phyloP scores from a whole-genome alignment of 495 filamentous ascomycete species.

The Lasiosphaeriaceae sp. region DNA sequence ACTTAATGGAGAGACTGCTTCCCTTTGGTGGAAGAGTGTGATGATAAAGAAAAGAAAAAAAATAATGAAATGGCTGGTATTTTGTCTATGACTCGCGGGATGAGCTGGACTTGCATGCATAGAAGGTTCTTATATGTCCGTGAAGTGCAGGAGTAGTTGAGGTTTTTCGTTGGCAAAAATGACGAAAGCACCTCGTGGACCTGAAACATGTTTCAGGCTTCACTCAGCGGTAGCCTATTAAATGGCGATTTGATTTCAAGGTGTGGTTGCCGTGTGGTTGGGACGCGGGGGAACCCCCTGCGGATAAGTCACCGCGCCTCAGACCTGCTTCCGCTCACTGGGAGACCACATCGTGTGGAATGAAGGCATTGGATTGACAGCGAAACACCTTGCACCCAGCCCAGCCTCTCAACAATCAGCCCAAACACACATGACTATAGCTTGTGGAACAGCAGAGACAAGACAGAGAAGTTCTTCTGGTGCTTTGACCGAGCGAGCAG shows the following conservation, averaged over 20 bases:
- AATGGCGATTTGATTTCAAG: background rate
- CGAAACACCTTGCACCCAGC: too few relatives aligned
- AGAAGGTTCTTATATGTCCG: too few relatives aligned
- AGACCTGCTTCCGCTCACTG: background rate
- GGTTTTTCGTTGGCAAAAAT: background rate
- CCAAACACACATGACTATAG: too few relatives aligned
- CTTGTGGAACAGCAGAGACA: too few relatives aligned
- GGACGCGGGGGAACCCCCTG: background rate
- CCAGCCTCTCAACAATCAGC: too few relatives aligned
- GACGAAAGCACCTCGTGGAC: background rate
- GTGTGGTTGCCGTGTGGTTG: background rate
- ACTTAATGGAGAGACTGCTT: background rate
- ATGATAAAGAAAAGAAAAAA: too few relatives aligned
- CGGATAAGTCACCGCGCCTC: background rate
- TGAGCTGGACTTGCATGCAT: background rate
- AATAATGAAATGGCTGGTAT: background rate
- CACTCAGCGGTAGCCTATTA: background rate
- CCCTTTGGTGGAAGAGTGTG: too few relatives aligned
- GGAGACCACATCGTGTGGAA: too few relatives aligned
- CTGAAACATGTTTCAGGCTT: slow-evolving; percentile 2
- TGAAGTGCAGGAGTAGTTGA: background rate
- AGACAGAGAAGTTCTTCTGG: too few relatives aligned
- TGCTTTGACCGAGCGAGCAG: too few relatives aligned
- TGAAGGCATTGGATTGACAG: too few relatives aligned
- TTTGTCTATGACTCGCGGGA: background rate